Percentiles rank a stretch among this genome's conserved stretches.
These are phyloP conservation scores for Aphanoascus verrucosus DNA, from an alignment of 2,329 filamentous ascomycete species.

Conservation along the genomic window DNA sequence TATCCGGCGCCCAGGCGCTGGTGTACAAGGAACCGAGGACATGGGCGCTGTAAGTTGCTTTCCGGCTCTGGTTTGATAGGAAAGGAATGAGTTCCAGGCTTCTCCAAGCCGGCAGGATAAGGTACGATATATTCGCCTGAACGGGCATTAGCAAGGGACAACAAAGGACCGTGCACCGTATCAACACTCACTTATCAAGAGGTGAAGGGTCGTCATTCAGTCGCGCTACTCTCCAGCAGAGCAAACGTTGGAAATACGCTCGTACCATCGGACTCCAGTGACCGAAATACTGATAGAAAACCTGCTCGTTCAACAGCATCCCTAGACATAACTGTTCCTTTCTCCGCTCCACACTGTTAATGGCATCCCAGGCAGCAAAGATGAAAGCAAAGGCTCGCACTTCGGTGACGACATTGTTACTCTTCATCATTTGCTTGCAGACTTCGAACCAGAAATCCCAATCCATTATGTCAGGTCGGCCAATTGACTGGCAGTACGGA, in stretches of 20 bases:
- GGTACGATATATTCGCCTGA: conserved; percentile 57
- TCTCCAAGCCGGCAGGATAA: conserved; percentile 58
- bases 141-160: conserved; percentile 17
- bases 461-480: conserved; percentile 47
- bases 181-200: conserved; percentile 53
- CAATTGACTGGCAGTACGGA: conserved; percentile 45
- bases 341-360: conserved; percentile 53
- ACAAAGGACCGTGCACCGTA: background rate
- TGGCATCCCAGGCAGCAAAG: conserved; percentile 66
- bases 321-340: conserved; percentile 61
- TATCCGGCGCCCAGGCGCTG: conserved; percentile 73
- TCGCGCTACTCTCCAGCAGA: conserved; percentile 81
- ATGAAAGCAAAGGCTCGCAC: conserved; percentile 74
- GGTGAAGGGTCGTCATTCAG: conserved; percentile 57
- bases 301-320: conserved; percentile 62
- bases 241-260: conserved; percentile 78
- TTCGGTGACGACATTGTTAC: conserved; percentile 82
- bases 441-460: conserved; percentile 81
- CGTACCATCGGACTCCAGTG: conserved; percentile 96
- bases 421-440: conserved; percentile 65
- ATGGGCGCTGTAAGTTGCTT: conserved; percentile 46
- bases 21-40: conserved; percentile 70
- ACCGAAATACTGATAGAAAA: conserved; percentile 74
- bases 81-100: conserved; percentile 70
- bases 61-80: conserved; percentile 58